phyloP scores from a whole-genome alignment of 306 rosid species.

The Ammopiptanthus mongolicus region DNA sequence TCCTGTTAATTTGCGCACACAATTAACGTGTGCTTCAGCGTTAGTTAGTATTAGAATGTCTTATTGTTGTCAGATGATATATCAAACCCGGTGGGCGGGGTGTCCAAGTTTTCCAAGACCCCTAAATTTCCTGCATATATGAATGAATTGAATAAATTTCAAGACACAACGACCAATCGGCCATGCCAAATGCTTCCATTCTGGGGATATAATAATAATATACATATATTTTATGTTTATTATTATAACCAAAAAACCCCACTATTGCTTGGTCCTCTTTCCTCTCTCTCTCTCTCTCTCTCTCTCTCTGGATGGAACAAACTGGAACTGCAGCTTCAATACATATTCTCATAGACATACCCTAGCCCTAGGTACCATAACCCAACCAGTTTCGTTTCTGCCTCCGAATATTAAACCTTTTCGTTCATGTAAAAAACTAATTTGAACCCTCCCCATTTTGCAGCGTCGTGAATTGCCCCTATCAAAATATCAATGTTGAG shows the following conservation, averaged over 20 bases:
- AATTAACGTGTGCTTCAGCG: neutral
- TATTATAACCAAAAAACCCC: no score
- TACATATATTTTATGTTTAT: no score
- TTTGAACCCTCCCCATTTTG: conserved; percentile 10
- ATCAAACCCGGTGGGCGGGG: neutral
- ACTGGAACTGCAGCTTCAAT: no score
- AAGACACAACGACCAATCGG: no score
- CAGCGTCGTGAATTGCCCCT: neutral
- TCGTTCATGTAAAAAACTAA: conserved; percentile 12
- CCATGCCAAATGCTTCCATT: neutral
- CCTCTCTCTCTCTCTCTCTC: no score
- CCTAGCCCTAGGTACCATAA: neutral
- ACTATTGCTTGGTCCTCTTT: no score
- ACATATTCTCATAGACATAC: neutral
- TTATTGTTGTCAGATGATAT: neutral
- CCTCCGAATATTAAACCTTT: neutral
- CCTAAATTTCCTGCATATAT: neutral
- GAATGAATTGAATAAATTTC: no score
- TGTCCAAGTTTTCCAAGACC: neutral
- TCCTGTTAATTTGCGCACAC: neutral
- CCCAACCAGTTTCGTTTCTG: neutral
- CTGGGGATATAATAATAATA: no score
- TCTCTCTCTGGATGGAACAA: no score
- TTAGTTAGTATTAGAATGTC: neutral
- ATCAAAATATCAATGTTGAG: conserved; percentile 46